phyloP scores from a whole-genome alignment of 441 rosid species.

The Gossypium schwendimanii region DNA sequence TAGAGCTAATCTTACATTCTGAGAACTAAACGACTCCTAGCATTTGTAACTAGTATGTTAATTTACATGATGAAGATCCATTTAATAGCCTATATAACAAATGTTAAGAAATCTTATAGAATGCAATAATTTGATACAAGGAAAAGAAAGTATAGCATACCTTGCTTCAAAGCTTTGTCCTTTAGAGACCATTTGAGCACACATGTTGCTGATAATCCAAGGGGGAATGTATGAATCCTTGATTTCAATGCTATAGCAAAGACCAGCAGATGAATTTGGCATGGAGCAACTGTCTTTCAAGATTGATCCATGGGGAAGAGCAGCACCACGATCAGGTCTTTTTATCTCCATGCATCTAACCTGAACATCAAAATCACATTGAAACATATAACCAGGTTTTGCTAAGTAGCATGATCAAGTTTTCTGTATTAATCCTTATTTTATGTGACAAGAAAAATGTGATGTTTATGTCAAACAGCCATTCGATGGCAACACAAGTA shows the following conservation, averaged over 20 bases:
- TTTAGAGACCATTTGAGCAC: constrained; percentile 46
- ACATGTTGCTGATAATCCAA: constrained; percentile 72
- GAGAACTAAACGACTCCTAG: no score
- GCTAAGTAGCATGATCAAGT: background rate
- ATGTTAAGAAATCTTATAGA: background rate
- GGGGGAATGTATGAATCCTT: constrained; percentile 66
- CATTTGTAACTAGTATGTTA: background rate
- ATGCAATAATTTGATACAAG: background rate
- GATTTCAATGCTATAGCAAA: constrained; percentile 56
- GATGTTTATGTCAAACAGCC: background rate
- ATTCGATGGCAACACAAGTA: background rate
- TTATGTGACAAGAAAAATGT: background rate
- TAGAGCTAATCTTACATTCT: no score
- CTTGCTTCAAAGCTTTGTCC: constrained; percentile 72
- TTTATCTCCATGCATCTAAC: constrained; percentile 69
- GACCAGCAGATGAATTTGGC: constrained; percentile 22
- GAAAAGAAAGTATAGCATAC: constrained; percentile 32
- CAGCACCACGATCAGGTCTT: constrained; percentile 28
- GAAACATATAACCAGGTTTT: background rate
- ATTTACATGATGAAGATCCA: background rate
- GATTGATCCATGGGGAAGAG: constrained; percentile 22
- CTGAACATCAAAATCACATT: constrained; percentile 35
- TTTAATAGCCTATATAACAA: background rate
- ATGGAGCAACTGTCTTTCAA: constrained; percentile 19
- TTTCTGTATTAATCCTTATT: background rate